Conservation (phyloP, 1,139 yeast genomes). For the Trichomonascaceae sp. region DNA sequence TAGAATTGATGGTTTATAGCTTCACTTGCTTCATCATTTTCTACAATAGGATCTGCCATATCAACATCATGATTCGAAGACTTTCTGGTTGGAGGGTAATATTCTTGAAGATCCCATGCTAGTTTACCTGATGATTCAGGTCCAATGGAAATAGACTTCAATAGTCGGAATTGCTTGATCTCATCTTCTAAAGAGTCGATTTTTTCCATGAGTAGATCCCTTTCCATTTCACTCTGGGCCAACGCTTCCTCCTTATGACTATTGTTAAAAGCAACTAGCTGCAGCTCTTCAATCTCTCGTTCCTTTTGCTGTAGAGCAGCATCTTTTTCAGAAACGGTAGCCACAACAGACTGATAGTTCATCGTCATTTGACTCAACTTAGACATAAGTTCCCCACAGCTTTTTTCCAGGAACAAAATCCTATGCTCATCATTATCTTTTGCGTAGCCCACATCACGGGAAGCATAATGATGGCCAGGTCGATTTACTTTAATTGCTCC, state of each 20-base stretch:
- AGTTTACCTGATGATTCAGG: neutral
- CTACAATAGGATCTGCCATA: neutral
- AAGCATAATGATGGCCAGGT: neutral
- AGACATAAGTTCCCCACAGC: neutral
- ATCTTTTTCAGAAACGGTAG: neutral
- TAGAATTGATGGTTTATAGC: neutral
- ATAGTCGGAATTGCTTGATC: neutral
- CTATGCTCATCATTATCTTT: neutral
- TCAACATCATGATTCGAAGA: neutral
- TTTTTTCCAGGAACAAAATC: neutral
- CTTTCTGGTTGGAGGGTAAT: neutral
- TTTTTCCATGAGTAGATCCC: neutral
- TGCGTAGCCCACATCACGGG: neutral
- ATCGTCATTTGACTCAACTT: neutral
- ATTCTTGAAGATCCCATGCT: no score
- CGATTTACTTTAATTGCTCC: no score
- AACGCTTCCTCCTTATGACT: neutral
- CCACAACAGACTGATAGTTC: neutral
- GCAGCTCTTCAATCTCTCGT: neutral
- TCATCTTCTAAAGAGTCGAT: neutral
- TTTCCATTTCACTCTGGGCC: neutral
- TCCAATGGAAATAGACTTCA: neutral
- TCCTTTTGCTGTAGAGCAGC: neutral
- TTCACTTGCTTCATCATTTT: neutral
- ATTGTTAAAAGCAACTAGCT: neutral